Evolutionary conservation across 148 eudicot species (phyloP), one percentile per base, ranked within the genome.

Genomic region (Pouteria glomerata): DNA sequence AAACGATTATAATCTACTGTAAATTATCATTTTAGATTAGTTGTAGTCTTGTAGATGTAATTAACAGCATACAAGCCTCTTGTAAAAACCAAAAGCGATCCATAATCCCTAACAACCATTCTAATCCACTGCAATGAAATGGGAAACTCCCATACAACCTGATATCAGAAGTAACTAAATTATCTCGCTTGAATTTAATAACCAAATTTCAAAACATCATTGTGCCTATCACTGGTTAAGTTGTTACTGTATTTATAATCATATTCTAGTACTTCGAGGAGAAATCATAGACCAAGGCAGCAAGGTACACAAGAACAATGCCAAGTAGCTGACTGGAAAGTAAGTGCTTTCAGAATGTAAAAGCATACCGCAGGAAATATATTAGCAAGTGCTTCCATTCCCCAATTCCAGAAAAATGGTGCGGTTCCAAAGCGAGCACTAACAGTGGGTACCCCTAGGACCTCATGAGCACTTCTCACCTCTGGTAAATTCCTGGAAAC

Each of bases 371-470:
- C 74, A n/a, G 99, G 88, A 75, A 95, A 73, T 73, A 95, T 82
- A 62, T 76, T 73, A 62, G 88, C 80, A 89, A 95, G 81, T 8
- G 87, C 88, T 63, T 37, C 79, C 99, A 95, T 95, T 78, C 90
- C 99, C 99, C 97, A 95, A 69, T 95, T 95, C 97, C 99, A 95
- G 83, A 89, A 88, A 84, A 92, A 89, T 44, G 97, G 96, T 67
- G 96, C 75, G 73, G 99, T 95, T 57, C 97, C 97, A 75, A 95
- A 91, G 78, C 99, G 88, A 68, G 99, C 99, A 80, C 99, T 92
- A 52, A 92, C 97, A 52, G 97, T 91, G 72, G 96, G 99, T 66
- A 95, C 77, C 55, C 87, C 90, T 24, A 91, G 87, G 70, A 88
- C 63, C 80, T 95, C 92, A 72, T 95, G 87, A 48, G 85, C 74